A percentile compares a stretch with the other conserved stretches of the same genome.
Conservation (phyloP, 2,329 filamentous ascomycete genomes). For the Hypoxylon sp. region DNA sequence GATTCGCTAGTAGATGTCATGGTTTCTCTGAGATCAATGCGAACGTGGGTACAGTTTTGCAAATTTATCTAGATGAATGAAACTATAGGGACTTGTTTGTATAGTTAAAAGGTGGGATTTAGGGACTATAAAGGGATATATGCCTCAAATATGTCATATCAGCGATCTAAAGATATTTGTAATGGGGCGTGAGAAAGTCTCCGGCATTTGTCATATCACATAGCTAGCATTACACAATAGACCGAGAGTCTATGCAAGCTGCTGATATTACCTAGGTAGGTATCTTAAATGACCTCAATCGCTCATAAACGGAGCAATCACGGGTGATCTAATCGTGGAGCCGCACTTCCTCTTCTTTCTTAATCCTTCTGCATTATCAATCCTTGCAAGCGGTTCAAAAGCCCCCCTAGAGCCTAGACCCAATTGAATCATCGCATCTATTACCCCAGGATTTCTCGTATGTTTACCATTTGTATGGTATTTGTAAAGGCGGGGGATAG, state of each 20-base stretch:
- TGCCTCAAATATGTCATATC: neutral
- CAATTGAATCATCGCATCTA: neutral
- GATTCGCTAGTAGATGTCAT: slow-evolving; percentile 40
- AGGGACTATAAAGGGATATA: neutral
- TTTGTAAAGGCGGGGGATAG: neutral
- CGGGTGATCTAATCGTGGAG: neutral
- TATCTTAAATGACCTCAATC: too few species aligned
- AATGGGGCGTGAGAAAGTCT: neutral
- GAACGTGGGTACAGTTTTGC: neutral
- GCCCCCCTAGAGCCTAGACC: neutral
- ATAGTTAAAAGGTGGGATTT: neutral
- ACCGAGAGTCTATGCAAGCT: neutral
- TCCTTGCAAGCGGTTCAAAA: too few species aligned
- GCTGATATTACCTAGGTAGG: neutral
- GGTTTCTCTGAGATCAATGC: neutral
- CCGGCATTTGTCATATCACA: neutral
- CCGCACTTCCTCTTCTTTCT: neutral
- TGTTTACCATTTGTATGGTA: neutral
- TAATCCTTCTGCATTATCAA: neutral
- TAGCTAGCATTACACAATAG: neutral
- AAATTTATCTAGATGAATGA: neutral
- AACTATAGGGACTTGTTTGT: neutral
- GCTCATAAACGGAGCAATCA: neutral
- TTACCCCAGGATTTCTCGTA: neutral
- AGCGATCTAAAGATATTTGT: neutral